phyloP scores from a whole-genome alignment of 179 eudicot genomes.

The Spinacia oleracea region DNA sequence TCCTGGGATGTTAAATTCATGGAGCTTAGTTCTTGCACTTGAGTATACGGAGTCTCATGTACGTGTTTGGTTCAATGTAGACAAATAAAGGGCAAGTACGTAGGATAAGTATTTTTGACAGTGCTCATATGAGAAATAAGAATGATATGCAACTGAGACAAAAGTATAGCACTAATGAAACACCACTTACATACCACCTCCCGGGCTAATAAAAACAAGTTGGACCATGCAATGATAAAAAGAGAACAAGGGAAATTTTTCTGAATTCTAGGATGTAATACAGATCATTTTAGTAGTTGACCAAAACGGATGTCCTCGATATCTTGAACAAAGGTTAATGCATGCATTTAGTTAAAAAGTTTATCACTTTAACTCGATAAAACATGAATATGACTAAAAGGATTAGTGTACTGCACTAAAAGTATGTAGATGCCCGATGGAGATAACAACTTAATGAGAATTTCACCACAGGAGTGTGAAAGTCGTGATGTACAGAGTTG shows the following conservation, averaged over 20 bases:
- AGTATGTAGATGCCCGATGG: background rate
- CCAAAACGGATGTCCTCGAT: background rate
- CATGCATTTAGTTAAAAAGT: no score
- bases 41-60: background rate
- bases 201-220: background rate
- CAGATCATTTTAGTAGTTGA: background rate
- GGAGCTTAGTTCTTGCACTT: background rate
- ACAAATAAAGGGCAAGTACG: background rate
- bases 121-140: background rate
- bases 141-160: background rate
- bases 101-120: background rate
- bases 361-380: no score
- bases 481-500: background rate
- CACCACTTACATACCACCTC: background rate
- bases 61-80: background rate
- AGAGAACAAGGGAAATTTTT: background rate
- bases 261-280: background rate
- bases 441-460: background rate
- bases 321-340: background rate
- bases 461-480: background rate
- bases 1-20: background rate
- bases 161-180: background rate
- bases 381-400: no score
- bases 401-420: background rate
- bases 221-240: background rate